Percentiles rank a stretch among this genome's conserved stretches.
Conservation (phyloP, 129 eudicot species). For the Flaveria trinervia region DNA sequence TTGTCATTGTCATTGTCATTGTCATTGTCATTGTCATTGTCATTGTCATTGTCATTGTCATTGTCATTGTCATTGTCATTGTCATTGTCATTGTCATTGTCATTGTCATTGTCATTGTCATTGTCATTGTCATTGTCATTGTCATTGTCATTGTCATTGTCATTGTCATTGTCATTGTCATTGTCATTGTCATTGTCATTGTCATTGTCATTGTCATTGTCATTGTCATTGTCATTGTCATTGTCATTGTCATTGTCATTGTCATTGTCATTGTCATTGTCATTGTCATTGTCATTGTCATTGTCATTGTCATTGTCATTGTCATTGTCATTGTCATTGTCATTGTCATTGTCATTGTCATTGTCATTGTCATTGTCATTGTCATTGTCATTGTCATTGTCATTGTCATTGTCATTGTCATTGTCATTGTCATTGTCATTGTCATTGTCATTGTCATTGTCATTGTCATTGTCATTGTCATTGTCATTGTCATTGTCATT, state of each 20-base stretch:
- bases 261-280: neutral
- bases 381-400: neutral
- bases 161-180: neutral
- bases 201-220: neutral
- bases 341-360: neutral
- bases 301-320: neutral
- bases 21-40: neutral
- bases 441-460: neutral
- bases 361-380: neutral
- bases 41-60: neutral
- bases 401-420: neutral
- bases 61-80: neutral
- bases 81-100: neutral
- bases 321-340: neutral
- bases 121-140: neutral
- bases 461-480: neutral
- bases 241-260: neutral
- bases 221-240: neutral
- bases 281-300: neutral
- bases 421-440: neutral
- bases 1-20: neutral
- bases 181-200: neutral
- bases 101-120: neutral
- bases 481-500: neutral
- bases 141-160: neutral